phyloP scores from a whole-genome alignment of 2,329 filamentous ascomycete species.

The Coniochaeta sp. region DNA sequence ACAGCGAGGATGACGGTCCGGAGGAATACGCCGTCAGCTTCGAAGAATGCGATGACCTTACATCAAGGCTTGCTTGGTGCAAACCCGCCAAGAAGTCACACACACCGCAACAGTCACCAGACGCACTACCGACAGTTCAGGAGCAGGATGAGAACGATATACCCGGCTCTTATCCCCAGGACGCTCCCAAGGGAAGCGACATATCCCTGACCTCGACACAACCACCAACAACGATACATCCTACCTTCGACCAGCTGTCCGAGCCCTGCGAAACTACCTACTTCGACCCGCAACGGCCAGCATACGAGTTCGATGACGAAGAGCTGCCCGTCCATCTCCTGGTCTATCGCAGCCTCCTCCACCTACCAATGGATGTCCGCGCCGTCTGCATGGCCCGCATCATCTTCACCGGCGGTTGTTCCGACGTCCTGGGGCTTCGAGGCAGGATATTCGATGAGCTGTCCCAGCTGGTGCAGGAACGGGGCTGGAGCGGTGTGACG shows the following conservation, averaged over 20 bases:
- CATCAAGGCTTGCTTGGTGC: conserved; percentile 75
- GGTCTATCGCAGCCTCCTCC: conserved; percentile 67
- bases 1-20: conserved; percentile 15
- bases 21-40: conserved; percentile 49
- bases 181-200: conserved; percentile 22
- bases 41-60: conserved; percentile 74
- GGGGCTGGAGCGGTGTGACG: conserved; percentile 72
- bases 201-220: conserved; percentile 39
- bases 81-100: conserved; percentile 30
- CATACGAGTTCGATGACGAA: conserved; percentile 70
- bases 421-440: conserved; percentile 73
- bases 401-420: conserved; percentile 75
- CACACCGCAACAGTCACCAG: conserved; percentile 16
- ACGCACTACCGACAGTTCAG: conserved; percentile 43
- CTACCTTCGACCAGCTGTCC: conserved; percentile 65
- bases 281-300: conserved; percentile 50
- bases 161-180: conserved; percentile 12
- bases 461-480: conserved; percentile 52
- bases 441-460: conserved; percentile 72
- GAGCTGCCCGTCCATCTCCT: conserved; percentile 73
- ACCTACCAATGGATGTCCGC: conserved; percentile 74
- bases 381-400: conserved; percentile 84
- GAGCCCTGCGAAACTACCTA: conserved; percentile 70
- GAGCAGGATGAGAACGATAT: conserved; percentile 48
- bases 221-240: conserved; percentile 47